Evolutionary conservation across 164 flowering plant genomes (phyloP).

Genomic region (Sextonia rubra): DNA sequence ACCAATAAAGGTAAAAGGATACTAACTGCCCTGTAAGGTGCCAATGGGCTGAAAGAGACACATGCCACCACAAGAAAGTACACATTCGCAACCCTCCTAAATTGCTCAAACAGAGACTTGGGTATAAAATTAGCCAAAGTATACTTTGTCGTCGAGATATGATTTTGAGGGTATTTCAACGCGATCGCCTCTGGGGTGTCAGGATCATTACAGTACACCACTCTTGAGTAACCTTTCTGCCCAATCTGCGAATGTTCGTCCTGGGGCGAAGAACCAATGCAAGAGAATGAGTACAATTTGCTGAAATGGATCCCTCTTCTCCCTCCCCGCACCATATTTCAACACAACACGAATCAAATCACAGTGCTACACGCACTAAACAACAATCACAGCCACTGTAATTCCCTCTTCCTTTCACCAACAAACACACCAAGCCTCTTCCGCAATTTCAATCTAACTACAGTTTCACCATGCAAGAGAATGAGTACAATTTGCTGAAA

Average conservation of each 20-base stretch:
- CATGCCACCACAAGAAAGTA: conserved; percentile 72
- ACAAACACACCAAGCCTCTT: not conserved
- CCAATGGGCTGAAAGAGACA: conserved; percentile 76
- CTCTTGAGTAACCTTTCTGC: conserved; percentile 59
- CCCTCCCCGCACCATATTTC: conserved; percentile 31
- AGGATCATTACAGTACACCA: conserved; percentile 67
- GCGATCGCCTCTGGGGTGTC: conserved; percentile 44
- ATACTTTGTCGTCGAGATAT: conserved; percentile 80
- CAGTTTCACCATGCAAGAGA: conserved; percentile 31
- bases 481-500: conserved; percentile 52
- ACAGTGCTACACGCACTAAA: not conserved
- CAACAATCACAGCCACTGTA: not conserved
- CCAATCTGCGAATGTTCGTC: conserved; percentile 59
- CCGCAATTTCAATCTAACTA: not conserved
- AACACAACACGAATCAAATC: not conserved
- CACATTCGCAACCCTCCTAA: conserved; percentile 74
- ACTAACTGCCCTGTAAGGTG: conserved; percentile 65
- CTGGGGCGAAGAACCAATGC: conserved; percentile 26
- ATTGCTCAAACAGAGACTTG: conserved; percentile 80
- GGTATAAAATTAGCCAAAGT: conserved; percentile 62
- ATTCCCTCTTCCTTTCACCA: not conserved
- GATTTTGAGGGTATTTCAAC: conserved; percentile 52
- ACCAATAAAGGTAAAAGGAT: conserved; percentile 51
- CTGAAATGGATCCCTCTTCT: conserved; percentile 43
- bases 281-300: conserved; percentile 50